phyloP scores from a whole-genome alignment of 2,329 filamentous ascomycete genomes.

The Colletotrichum sp. region DNA sequence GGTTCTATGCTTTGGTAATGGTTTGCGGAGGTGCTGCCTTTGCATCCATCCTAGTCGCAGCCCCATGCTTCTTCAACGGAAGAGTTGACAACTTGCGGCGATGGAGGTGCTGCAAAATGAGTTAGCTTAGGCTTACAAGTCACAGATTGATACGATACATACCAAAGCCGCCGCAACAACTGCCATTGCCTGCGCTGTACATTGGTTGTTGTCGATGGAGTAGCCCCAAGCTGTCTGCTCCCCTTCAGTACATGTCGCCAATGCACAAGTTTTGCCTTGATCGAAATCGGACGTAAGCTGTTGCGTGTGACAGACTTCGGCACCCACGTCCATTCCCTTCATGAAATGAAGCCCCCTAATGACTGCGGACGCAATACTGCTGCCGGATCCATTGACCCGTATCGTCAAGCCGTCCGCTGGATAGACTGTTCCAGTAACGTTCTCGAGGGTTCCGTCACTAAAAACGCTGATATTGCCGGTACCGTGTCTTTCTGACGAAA shows the following conservation, averaged over 20 bases:
- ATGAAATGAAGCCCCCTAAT: slow-evolving; percentile 1
- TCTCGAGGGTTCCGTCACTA: neutral
- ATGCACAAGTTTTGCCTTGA: neutral
- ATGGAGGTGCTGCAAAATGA: neutral
- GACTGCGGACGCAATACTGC: neutral
- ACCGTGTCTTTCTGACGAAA: neutral
- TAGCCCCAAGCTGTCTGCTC: neutral
- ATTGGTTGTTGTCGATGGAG: neutral
- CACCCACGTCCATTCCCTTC: neutral
- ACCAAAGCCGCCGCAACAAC: neutral
- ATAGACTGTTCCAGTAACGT: neutral
- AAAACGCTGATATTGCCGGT: neutral
- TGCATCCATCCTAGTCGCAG: neutral
- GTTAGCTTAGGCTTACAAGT: neutral
- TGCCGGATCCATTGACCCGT: neutral
- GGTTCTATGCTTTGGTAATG: neutral
- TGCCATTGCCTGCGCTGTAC: neutral
- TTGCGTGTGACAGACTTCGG: neutral
- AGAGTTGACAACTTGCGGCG: neutral
- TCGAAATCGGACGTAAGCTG: neutral
- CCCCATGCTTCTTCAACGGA: neutral
- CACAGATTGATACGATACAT: neutral
- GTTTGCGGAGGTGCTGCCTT: neutral
- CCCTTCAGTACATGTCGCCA: neutral
- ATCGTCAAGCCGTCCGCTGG: neutral